Evolutionary conservation across 1,284 basidiomycete species (phyloP).

Genomic region (Sutorius eximius): DNA sequence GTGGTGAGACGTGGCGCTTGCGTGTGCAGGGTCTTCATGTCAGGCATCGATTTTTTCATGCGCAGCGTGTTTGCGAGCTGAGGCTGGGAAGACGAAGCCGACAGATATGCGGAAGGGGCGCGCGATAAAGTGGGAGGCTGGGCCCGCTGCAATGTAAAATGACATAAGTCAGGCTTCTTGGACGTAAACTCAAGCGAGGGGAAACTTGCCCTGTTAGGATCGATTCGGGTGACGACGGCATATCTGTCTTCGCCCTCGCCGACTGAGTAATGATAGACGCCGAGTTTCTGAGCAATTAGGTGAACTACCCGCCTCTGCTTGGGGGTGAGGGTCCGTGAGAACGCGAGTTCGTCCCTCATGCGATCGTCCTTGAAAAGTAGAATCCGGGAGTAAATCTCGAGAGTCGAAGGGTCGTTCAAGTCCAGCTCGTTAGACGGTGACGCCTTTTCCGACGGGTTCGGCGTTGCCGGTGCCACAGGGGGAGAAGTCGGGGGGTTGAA

Average conservation of each 20-base stretch:
- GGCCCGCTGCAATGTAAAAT: slow-evolving; percentile 32
- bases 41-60: slow-evolving; percentile 96
- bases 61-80: slow-evolving; percentile 59
- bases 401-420: slow-evolving; percentile 91
- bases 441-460: slow-evolving; percentile 60
- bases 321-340: slow-evolving; percentile 82
- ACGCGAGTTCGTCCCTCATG: slow-evolving; percentile 96
- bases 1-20: slow-evolving; percentile 78
- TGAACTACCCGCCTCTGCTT: slow-evolving; percentile 93
- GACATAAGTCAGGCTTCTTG: slow-evolving; percentile 17
- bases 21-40: slow-evolving; percentile 82
- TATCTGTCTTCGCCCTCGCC: slow-evolving; percentile 92
- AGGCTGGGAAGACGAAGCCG: slow-evolving; percentile 50
- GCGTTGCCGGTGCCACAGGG: slow-evolving; percentile 52
- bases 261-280: slow-evolving; percentile 91
- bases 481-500: slow-evolving; percentile 53
- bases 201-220: slow-evolving; percentile 67
- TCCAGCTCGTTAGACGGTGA: slow-evolving; percentile 73
- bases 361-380: slow-evolving; percentile 97
- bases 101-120: slow-evolving; percentile 70
- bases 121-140: slow-evolving; percentile 67
- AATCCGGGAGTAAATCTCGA: slow-evolving; percentile 97
- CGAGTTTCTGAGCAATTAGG: slow-evolving; percentile 93
- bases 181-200: slow-evolving; percentile 20
- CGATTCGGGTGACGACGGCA: slow-evolving; percentile 88